Evolutionary conservation across 352 stramenopile genomes (phyloP), one percentile per base, ranked within the genome.

Genomic region (Phytopythium helicoides): DNA sequence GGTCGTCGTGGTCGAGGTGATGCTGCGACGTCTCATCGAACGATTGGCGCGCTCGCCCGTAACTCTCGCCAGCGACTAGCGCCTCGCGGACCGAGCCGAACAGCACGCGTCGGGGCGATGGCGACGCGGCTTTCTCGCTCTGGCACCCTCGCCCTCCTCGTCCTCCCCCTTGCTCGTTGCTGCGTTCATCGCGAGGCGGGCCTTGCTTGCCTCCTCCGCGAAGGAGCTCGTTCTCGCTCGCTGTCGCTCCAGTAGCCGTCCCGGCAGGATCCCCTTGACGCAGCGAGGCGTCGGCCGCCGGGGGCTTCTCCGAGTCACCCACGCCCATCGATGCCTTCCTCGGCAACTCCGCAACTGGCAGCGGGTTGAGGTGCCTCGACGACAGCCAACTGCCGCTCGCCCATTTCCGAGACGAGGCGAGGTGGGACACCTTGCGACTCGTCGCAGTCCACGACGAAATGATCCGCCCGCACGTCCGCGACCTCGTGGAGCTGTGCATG

Each of bases 61-160:
- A 56, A 34, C 54, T 52, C 4, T 73, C 66, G 42, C 64, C 80
- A 28, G 68, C 60, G 41, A 48, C 35, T 9, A 83, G 52, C 14
- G 72, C 72, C 45, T 76, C 72, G 31, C 69, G 69, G 23, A 83
- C 61, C 3, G 72, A 83, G 26, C 60, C 49, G 42, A 78, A 83
- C 23, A 80, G 54, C 34, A 54, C 59, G 14, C 64, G 66, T 3
- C 56, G 59, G 18, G 45, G 25, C 18, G 41, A 46, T 45, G 44
- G 39, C 34, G 56, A 36, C 16, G 52, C n/a, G n/a, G n/a, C n/a
- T n/a, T n/a, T n/a, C n/a, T n/a, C n/a, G n/a, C n/a, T n/a, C n/a
- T n/a, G n/a, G n/a, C n/a, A n/a, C n/a, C n/a, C n/a, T n/a, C n/a
- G n/a, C n/a, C n/a, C n/a, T n/a, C n/a, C n/a, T n/a, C n/a, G n/a